phyloP scores from a whole-genome alignment of 164 flowering plant species.

The Saururus chinensis region DNA sequence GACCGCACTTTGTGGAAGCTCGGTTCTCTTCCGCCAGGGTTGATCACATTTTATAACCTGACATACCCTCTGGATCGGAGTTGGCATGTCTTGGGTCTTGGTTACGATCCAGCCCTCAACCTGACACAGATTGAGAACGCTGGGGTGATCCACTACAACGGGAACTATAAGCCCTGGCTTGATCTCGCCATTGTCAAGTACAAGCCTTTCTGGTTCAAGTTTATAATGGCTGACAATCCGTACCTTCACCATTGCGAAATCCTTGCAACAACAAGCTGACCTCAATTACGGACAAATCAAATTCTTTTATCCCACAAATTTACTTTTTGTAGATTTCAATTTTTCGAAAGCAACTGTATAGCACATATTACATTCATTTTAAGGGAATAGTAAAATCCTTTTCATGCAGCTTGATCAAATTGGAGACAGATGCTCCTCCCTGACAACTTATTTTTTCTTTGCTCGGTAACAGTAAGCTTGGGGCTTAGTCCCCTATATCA shows the following conservation, averaged over 20 bases:
- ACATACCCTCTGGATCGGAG: conserved; percentile 72
- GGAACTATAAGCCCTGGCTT: conserved; percentile 96
- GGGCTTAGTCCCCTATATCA: no score
- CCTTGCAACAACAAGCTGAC: not conserved
- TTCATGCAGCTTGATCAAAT: no score
- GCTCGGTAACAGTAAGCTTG: no score
- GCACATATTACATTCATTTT: not conserved
- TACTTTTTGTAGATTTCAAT: not conserved
- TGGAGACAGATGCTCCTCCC: no score
- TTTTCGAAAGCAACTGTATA: not conserved
- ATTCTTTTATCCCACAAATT: not conserved
- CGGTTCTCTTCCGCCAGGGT: conserved; percentile 90
- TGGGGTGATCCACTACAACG: conserved; percentile 89
- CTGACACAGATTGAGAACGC: conserved; percentile 77
- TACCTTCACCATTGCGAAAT: conserved; percentile 66
- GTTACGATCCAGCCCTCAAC: conserved; percentile 95
- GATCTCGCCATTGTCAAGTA: conserved; percentile 79
- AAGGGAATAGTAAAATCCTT: no score
- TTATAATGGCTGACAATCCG: conserved; percentile 59
- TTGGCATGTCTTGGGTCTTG: conserved; percentile 96
- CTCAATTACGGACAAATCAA: not conserved
- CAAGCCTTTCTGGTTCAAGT: conserved; percentile 77
- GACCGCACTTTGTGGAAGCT: conserved; percentile 95
- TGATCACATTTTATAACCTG: conserved; percentile 90
- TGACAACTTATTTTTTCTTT: no score